These are phyloP conservation scores for Vaccinium myrtillus DNA, from an alignment of 148 eudicot genomes.

Conservation along the genomic window DNA sequence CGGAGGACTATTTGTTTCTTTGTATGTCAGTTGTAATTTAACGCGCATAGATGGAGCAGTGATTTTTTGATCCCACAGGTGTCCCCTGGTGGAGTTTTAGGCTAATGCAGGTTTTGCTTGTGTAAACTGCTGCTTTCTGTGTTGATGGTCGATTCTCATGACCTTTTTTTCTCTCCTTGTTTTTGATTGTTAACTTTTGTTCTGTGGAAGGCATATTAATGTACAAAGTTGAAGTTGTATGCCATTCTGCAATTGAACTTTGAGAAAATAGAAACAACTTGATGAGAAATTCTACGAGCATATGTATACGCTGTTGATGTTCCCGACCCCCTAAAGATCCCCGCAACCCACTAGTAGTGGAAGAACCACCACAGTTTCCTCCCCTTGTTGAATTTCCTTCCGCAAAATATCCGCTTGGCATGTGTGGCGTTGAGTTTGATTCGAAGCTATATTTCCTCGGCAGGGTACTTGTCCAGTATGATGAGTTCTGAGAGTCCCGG, in stretches of 20 bases:
- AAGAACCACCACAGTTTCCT: too few species aligned
- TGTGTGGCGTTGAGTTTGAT: too few species aligned
- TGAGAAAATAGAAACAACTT: not conserved
- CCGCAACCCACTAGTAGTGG: too few species aligned
- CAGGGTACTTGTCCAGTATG: too few species aligned
- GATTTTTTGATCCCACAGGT: not conserved
- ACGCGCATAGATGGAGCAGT: not conserved
- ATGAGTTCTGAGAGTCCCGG: too few species aligned
- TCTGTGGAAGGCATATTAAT: not conserved
- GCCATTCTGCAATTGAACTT: not conserved
- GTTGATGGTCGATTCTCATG: not conserved
- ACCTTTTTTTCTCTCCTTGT: not conserved
- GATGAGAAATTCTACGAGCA: too few species aligned
- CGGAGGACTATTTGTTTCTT: not conserved
- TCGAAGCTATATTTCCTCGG: too few species aligned
- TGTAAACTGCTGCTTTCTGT: conserved; percentile 3
- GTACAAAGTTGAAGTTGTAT: not conserved
- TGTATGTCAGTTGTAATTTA: not conserved
- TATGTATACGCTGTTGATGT: too few species aligned
- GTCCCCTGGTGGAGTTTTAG: not conserved
- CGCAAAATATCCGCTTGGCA: too few species aligned
- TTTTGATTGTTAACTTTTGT: not conserved
- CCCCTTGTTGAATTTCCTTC: too few species aligned
- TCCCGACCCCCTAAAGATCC: too few species aligned
- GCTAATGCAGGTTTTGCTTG: not conserved